Base-by-base conservation (phyloP, 1,139 yeast species). In the Geotrichum aggregatum region DNA sequence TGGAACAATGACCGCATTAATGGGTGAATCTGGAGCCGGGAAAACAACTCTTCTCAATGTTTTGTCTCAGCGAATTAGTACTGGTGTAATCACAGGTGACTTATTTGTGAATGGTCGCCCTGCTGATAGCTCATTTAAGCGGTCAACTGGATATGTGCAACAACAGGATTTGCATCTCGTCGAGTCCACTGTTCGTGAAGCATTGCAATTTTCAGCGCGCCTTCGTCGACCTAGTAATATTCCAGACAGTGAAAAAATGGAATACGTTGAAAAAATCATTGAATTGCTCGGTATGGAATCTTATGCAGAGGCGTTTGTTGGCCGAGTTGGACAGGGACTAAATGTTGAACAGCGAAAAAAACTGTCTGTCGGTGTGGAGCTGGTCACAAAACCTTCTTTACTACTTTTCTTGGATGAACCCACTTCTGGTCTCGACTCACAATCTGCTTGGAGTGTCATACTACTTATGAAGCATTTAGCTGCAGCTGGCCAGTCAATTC, bases 381-480 rank as follows among this genome's bases (percentile, higher is more conserved):
- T 87, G 55, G 92, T 86, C 36, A 94, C 95, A 16, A 87, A 84
- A 65, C 95, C 96, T 3, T 81, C 83, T 57, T 73, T 87, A 49
- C 71, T 87, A 56, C 72, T 87, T 52, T 87, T 87, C 69, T 76
- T 87, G 64, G 96, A 87, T 70, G 96, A 87, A 66, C 95, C 95
- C 6, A 87, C 95, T 22, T 87, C 95, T 8, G 95, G 96, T 61
- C 75, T 87, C 57, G 95, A 87, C 66, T 85, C 95, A 13, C 94
- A 86, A 69, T 83, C 95, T 55, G 91, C 95, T 8, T 85, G 91
- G 91, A 78, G 88, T 34, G 49, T 54, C 46, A 47, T 52, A 11
- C 28, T 48, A 11, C 44, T 54, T 66, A 77, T 85, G 78, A 76
- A 85, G 66, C 81, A 80, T 63, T 74, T 85, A 52, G 85, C 91